Evolutionary conservation across 2,329 filamentous ascomycete species (phyloP).

Genomic region (Biscogniauxia mediterranea): DNA sequence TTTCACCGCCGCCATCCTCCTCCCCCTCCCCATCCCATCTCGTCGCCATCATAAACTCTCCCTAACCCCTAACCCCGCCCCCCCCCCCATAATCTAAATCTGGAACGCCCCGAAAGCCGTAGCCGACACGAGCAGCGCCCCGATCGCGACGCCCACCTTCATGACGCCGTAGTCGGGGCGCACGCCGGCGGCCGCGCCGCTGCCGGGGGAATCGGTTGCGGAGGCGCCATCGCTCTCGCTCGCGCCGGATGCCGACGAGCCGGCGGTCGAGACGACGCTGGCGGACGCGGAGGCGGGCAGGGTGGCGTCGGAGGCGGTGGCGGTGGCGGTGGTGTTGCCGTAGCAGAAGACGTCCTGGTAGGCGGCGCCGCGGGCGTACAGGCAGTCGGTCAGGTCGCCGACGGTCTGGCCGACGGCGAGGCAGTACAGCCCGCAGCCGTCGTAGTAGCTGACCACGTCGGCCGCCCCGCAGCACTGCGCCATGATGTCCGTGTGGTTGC

Average conservation of each 20-base stretch:
- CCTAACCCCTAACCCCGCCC: too few species aligned
- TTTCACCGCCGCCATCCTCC: too few species aligned
- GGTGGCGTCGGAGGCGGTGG: constrained; percentile 35
- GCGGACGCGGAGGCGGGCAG: constrained; percentile 33
- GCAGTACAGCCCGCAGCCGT: constrained; percentile 51
- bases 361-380: constrained; percentile 38
- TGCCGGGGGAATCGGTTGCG: constrained; percentile 3
- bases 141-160: constrained; percentile 35
- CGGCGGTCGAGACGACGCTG: constrained; percentile 29
- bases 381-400: constrained; percentile 36
- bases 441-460: constrained; percentile 43
- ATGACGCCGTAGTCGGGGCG: constrained; percentile 25
- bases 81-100: too few species aligned
- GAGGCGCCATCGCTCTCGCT: not conserved
- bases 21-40: too few species aligned
- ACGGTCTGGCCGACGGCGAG: constrained; percentile 41
- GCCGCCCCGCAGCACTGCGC: constrained; percentile 44
- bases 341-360: constrained; percentile 45
- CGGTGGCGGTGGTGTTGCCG: constrained; percentile 35
- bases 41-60: too few species aligned
- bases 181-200: constrained; percentile 20
- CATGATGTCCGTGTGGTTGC: constrained; percentile 43
- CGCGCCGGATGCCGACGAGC: constrained; percentile 9
- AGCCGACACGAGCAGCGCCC: constrained; percentile 38
- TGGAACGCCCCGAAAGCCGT: constrained; percentile 30